Evolutionary conservation across 352 stramenopile species (phyloP).

Genomic region (Phytophthora citricola): DNA sequence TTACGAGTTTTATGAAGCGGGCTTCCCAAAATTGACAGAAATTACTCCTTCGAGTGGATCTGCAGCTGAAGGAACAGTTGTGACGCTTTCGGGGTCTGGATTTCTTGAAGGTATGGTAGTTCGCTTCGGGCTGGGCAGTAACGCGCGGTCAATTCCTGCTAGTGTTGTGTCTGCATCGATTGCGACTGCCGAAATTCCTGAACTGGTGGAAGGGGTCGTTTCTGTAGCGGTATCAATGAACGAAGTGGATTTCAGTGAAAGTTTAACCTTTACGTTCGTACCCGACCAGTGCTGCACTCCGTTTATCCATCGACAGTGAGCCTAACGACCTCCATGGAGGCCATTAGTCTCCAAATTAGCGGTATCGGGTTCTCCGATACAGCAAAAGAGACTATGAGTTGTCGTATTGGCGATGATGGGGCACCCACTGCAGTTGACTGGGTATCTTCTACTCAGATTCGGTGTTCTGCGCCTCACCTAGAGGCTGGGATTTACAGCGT

Average conservation of each 20-base stretch:
- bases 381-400: conserved; percentile 31
- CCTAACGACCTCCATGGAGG: not conserved
- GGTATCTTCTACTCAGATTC: conserved; percentile 42
- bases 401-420: conserved; percentile 37
- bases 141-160: conserved; percentile 14
- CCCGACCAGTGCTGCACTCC: conserved; percentile 24
- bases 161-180: conserved; percentile 30
- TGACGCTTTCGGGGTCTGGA: conserved; percentile 36
- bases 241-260: conserved; percentile 41
- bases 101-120: conserved; percentile 35
- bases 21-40: conserved; percentile 22
- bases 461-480: conserved; percentile 39
- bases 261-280: conserved; percentile 36
- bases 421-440: conserved; percentile 15
- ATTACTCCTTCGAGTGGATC: conserved; percentile 31
- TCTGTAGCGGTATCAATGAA: conserved; percentile 41
- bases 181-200: conserved; percentile 26
- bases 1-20: conserved; percentile 38
- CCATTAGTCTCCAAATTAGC: conserved; percentile 26
- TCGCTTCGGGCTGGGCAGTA: conserved; percentile 26
- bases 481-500: conserved; percentile 48
- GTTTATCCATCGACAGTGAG: conserved; percentile 40
- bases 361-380: conserved; percentile 40
- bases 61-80: conserved; percentile 24
- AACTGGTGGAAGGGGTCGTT: conserved; percentile 21